A percentile compares a stretch with the other conserved stretches of the same genome.
These are phyloP conservation scores for Neltuma alba DNA, from an alignment of 306 rosid species.

Conservation along the genomic window DNA sequence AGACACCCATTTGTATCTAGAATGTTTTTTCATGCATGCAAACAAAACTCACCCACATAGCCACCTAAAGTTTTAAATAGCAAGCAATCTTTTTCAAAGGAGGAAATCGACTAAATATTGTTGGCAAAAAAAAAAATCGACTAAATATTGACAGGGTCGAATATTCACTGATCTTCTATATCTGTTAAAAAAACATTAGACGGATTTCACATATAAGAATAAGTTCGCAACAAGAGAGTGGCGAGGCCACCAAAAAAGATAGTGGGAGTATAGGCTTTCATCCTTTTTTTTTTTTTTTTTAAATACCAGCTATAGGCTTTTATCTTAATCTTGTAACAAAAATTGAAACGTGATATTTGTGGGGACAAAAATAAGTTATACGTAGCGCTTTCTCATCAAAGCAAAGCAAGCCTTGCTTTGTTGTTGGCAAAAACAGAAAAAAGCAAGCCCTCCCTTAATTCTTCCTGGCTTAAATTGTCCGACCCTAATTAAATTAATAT, in stretches of 20 bases:
- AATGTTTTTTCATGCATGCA: too few species aligned
- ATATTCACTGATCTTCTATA: neutral
- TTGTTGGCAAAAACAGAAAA: too few species aligned
- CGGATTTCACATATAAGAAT: neutral
- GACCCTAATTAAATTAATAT: neutral
- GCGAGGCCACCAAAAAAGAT: too few species aligned
- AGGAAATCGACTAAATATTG: too few species aligned
- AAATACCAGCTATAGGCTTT: too few species aligned
- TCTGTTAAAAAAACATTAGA: neutral
- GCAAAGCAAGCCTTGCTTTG: too few species aligned
- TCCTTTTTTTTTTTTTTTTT: too few species aligned
- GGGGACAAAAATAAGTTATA: neutral
- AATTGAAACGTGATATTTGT: neutral
- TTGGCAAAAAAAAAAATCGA: too few species aligned
- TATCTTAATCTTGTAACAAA: neutral
- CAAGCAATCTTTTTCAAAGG: too few species aligned
- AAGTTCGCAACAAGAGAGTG: neutral
- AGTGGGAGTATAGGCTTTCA: neutral
- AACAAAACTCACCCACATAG: too few species aligned
- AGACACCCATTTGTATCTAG: too few species aligned
- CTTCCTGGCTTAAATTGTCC: neutral
- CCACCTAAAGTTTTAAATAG: too few species aligned
- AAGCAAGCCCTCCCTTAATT: neutral
- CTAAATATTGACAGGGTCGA: neutral
- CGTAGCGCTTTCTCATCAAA: neutral